Evolutionary conservation across 768 basidiomycete species (phyloP), one percentile per base, ranked within the genome.

Genomic region (Pisolithus microcarpus): DNA sequence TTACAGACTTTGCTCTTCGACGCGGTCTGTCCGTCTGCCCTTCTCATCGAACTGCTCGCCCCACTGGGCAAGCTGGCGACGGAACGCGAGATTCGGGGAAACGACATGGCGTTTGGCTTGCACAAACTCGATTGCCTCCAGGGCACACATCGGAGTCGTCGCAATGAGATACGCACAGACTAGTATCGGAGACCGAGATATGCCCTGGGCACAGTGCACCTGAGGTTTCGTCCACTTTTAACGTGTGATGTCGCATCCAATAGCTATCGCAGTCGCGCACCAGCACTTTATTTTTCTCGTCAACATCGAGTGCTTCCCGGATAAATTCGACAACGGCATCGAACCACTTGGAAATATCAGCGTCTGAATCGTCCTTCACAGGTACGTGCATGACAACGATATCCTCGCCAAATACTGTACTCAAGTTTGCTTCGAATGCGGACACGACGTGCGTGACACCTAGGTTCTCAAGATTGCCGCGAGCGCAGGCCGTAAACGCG

Each of bases 151-250:
- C 16, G 71, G 67, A 24, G 70, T 75, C 16, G 72, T 67, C 7
- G 74, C 74, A 18, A 83, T 66, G 38, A 85, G 70, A 66, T 87
- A 90, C 49, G 85, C 88, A 54, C 83, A 82, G 4, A 89, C 80
- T 24, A 88, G 76, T 5, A 85, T 87, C 1, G 87, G 77, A 39
- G 84, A 86, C 21, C 88, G 76, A 58, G 84, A 86, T 52, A 88
- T 75, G 38, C 88, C 88, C 65, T 82, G 80, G 38, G 81, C 65
- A 62, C 88, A 90, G 64, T 91, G 88, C 11, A 90, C 84, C 85
- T 88, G 28, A 30, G 10, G 7, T 26, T 6, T 30, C 30, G 3
- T 49, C 48, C 4, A 38, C 31, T 16, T 8, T 40, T 48, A 26
- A 7, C 26, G 43, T 46, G 36, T 23, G 37, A n/a, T 19, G 44